Conservation (phyloP, 2,329 filamentous ascomycete species). For the Magnaporthiopsis incrustans region DNA sequence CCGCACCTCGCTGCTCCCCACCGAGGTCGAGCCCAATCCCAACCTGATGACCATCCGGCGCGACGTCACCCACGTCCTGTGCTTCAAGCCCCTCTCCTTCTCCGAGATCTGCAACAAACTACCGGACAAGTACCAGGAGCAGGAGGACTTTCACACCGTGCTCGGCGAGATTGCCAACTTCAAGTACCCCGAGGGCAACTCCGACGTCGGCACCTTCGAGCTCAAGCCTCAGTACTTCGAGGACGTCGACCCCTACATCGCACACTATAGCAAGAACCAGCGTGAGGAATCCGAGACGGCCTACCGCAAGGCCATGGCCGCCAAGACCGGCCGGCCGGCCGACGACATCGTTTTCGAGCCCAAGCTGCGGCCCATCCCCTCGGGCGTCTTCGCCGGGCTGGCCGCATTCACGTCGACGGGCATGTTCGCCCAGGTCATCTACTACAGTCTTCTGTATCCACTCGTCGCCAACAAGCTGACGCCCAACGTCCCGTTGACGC, state of each 20-base stretch:
- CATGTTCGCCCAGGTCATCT: conserved; percentile 84
- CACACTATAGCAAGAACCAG: conserved; percentile 95
- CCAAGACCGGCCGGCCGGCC: conserved; percentile 71
- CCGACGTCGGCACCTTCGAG: conserved; percentile 90
- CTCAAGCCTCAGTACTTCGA: conserved; percentile 79
- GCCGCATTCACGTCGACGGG: conserved; percentile 74
- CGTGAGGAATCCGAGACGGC: conserved; percentile 88
- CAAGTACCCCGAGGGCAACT: conserved; percentile 82
- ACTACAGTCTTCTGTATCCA: conserved; percentile 78
- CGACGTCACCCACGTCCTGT: conserved; percentile 88
- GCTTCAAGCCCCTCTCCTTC: conserved; percentile 93
- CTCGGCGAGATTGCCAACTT: conserved; percentile 84
- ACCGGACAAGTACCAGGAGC: conserved; percentile 81
- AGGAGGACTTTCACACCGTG: conserved; percentile 78
- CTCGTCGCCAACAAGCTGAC: conserved; percentile 61
- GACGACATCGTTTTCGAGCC: conserved; percentile 91
- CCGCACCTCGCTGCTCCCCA: conserved; percentile 63
- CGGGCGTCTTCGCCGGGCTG: conserved; percentile 69
- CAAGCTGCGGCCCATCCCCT: conserved; percentile 64
- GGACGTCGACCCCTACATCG: conserved; percentile 88
- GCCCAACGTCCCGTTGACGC: conserved; percentile 68
- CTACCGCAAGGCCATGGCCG: conserved; percentile 80
- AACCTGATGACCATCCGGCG: conserved; percentile 68
- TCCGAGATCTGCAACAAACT: conserved; percentile 82
- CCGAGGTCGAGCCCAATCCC: conserved; percentile 54